A percentile compares a stretch with the other conserved stretches of the same genome.
These are phyloP conservation scores for Rhamnella rubrinervis DNA, from an alignment of 331 rosid species.

Conservation along the genomic window DNA sequence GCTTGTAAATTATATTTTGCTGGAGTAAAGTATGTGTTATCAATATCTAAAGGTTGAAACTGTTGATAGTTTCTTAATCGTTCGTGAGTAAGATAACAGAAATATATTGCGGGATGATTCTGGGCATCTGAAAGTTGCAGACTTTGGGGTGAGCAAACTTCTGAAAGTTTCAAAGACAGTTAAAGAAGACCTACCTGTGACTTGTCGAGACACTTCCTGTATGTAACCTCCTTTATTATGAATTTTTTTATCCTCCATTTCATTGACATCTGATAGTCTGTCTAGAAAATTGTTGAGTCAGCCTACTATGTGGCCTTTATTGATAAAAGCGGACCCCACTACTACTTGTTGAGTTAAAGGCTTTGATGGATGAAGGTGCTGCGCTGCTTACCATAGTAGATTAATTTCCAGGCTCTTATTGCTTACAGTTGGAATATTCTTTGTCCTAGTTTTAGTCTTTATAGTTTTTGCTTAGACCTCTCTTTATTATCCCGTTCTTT, in stretches of 20 bases:
- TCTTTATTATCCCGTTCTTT: not conserved
- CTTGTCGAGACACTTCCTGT: constrained; percentile 72
- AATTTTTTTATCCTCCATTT: not conserved
- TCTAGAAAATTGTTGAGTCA: not conserved
- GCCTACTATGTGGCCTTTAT: not conserved
- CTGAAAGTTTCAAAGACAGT: constrained; percentile 55
- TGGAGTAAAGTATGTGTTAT: constrained; percentile 4
- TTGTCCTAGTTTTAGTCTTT: constrained; percentile 3
- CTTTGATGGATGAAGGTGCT: not conserved
- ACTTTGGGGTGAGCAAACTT: constrained; percentile 93
- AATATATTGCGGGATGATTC: constrained; percentile 97
- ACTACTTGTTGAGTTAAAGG: not conserved
- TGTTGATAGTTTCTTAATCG: constrained; percentile 42
- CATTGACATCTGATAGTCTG: not conserved
- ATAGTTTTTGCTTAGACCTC: not conserved
- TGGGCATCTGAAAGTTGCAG: constrained; percentile 97
- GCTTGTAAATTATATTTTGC: not conserved
- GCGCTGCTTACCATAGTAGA: not conserved
- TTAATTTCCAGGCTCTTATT: not conserved
- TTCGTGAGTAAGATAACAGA: constrained; percentile 83
- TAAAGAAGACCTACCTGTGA: constrained; percentile 78
- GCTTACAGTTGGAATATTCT: not conserved
- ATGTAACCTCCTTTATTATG: constrained; percentile 11
- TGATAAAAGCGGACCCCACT: not conserved
- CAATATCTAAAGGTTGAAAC: constrained; percentile 17